phyloP scores from a whole-genome alignment of 176 grass and related monocot genomes.

The Eleusine coracana region DNA sequence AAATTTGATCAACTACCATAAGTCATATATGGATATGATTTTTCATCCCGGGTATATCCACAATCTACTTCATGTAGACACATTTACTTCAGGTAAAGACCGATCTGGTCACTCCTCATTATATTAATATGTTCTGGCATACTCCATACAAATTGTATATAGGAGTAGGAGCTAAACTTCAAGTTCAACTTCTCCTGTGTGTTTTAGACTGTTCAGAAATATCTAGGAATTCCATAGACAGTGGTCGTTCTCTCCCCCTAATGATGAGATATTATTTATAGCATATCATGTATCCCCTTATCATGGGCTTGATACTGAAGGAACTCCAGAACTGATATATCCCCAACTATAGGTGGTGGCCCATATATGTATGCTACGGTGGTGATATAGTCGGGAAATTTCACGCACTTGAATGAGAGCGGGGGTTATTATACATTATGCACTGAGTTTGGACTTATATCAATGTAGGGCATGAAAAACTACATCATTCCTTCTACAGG shows the following conservation, averaged over 20 bases:
- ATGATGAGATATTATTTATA: too few relatives aligned
- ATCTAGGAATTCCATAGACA: too few relatives aligned
- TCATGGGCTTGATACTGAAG: too few relatives aligned
- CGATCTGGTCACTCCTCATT: background rate
- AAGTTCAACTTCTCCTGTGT: background rate
- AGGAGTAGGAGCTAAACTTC: background rate
- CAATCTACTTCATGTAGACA: background rate
- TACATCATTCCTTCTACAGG: background rate
- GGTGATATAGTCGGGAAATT: background rate
- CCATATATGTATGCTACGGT: background rate
- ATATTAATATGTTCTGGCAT: background rate
- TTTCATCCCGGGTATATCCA: background rate
- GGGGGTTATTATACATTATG: background rate
- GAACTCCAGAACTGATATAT: too few relatives aligned
- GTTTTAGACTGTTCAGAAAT: background rate
- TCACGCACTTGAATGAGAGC: background rate
- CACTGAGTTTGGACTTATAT: background rate
- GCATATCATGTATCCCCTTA: too few relatives aligned
- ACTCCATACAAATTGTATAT: background rate
- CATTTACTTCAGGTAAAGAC: background rate
- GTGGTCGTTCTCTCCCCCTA: too few relatives aligned
- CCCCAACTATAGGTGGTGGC: too few relatives aligned
- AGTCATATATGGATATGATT: background rate
- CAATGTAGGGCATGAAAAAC: background rate
- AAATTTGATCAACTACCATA: background rate